Percentiles rank a stretch among this genome's conserved stretches.
Conservation (phyloP, 331 rosid species). For the Rosa hybrid region DNA sequence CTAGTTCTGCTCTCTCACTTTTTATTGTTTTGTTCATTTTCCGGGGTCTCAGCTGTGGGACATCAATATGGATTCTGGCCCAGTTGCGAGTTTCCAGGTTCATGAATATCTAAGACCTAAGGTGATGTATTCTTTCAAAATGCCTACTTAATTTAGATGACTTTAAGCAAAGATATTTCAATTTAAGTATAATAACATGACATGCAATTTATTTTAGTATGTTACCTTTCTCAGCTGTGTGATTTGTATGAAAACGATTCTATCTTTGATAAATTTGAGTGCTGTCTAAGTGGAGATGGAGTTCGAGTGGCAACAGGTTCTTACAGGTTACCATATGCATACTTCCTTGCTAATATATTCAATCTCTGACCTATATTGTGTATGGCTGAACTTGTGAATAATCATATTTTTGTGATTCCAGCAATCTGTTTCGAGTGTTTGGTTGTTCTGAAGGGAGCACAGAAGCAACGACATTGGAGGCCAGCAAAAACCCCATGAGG, state of each 20-base stretch:
- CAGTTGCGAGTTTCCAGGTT: constrained; percentile 53
- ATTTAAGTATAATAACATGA: not conserved
- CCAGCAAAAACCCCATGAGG: constrained; percentile 73
- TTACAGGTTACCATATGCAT: constrained; percentile 47
- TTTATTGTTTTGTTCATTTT: constrained; percentile 4
- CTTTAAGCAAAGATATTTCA: not conserved
- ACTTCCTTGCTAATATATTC: not conserved
- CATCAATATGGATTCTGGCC: constrained; percentile 55
- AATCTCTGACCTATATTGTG: not conserved
- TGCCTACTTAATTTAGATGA: not conserved
- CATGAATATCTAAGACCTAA: constrained; percentile 65
- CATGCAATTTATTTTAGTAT: constrained; percentile 14
- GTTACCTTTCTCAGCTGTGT: constrained; percentile 42
- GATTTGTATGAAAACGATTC: constrained; percentile 59
- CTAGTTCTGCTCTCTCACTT: constrained; percentile 12
- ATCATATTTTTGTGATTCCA: constrained; percentile 33
- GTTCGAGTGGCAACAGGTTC: constrained; percentile 61
- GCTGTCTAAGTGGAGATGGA: constrained; percentile 69
- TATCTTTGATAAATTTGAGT: constrained; percentile 60
- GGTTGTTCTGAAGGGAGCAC: constrained; percentile 55
- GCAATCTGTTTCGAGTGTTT: constrained; percentile 66
- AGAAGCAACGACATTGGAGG: constrained; percentile 56
- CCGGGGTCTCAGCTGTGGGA: constrained; percentile 47
- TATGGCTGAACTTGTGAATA: constrained; percentile 5
- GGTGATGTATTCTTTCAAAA: constrained; percentile 34